These are phyloP conservation scores for Cryptococcus wingfieldii DNA, from an alignment of 1,284 basidiomycete genomes.

Conservation along the genomic window DNA sequence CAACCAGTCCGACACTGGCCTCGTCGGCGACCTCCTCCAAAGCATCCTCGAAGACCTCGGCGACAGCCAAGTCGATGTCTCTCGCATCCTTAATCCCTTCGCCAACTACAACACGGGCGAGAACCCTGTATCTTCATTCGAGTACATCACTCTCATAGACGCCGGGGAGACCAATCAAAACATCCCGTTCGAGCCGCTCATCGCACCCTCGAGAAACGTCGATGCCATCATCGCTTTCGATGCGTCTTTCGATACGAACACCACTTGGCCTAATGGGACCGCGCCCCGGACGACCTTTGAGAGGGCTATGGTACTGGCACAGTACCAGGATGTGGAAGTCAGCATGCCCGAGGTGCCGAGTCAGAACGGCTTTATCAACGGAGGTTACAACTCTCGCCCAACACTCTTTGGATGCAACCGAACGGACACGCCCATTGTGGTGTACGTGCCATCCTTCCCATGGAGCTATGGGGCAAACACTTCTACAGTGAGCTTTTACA, in stretches of 20 bases:
- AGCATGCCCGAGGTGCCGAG: slow-evolving; percentile 51
- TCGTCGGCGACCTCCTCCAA: slow-evolving; percentile 41
- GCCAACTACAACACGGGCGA: slow-evolving; percentile 34
- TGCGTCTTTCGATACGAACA: slow-evolving; percentile 52
- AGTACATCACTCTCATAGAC: slow-evolving; percentile 51
- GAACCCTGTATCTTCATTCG: slow-evolving; percentile 38
- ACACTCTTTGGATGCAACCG: slow-evolving; percentile 48
- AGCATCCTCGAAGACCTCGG: slow-evolving; percentile 23
- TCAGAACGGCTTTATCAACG: slow-evolving; percentile 52
- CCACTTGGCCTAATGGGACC: slow-evolving; percentile 54
- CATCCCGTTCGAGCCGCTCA: slow-evolving; percentile 53
- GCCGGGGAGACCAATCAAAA: slow-evolving; percentile 53
- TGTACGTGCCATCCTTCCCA: slow-evolving; percentile 53
- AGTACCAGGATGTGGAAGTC: slow-evolving; percentile 30
- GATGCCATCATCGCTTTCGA: slow-evolving; percentile 56
- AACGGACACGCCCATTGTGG: slow-evolving; percentile 48
- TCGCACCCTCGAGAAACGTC: slow-evolving; percentile 51
- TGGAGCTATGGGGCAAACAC: slow-evolving; percentile 48
- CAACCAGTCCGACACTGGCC: slow-evolving; percentile 32
- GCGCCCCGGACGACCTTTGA: slow-evolving; percentile 45
- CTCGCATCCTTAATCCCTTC: slow-evolving; percentile 51
- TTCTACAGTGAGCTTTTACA: slow-evolving; percentile 32
- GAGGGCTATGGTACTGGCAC: slow-evolving; percentile 27
- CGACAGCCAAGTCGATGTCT: slow-evolving; percentile 49
- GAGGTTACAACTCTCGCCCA: slow-evolving; percentile 54